Base-by-base conservation (phyloP, 1,284 basidiomycete species). In the Polyporus tsugae region DNA sequence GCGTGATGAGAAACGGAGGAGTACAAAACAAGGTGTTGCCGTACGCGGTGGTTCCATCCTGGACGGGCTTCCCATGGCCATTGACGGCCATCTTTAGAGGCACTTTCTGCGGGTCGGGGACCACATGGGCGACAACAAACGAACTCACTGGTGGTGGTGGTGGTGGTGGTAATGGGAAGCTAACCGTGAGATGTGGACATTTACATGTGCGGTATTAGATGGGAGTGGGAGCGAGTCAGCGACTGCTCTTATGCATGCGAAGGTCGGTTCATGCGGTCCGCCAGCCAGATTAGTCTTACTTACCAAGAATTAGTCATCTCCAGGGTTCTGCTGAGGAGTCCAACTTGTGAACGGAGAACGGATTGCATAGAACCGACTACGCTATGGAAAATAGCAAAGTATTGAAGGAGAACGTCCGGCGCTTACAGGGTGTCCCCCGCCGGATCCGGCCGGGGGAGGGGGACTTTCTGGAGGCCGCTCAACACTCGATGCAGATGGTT, bases 41-140 rank as follows among this genome's bases (percentile, higher is more conserved):
- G 60, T 77, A 91, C 89, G 87, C 80, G 2, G 94, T 95, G 42
- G 82, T 91, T 0, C 94, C 93, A 66, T 93, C 84, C 78, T 97
- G 95, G 62, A 94, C 80, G 4, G 85, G 79, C 46, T 85, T 73
- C 6, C 88, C 92, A n/a, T n/a, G n/a, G n/a, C n/a, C n/a, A 75
- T 96, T 96, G 49, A 96, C 79, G 1, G 84, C 83, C 33, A 89
- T 89, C 73, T 87, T 89, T 38, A 97, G 83, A 0, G 83, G 80
- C 11, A 97, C 77, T 0, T 81, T 82, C 75, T 94, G 91, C 13
- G 95, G 94, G 76, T 96, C 87, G 0, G 86, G 82, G 64, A 96
- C 85, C 1, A 84, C 80, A 1, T 83, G 80, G 10, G 89, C 86
- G 0, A 92, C 87, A 36, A 96, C 93, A 60, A 96, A n/a, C n/a